Base-by-base conservation (phyloP, 441 rosid species). In the Cnidoscolus chayamansa region DNA sequence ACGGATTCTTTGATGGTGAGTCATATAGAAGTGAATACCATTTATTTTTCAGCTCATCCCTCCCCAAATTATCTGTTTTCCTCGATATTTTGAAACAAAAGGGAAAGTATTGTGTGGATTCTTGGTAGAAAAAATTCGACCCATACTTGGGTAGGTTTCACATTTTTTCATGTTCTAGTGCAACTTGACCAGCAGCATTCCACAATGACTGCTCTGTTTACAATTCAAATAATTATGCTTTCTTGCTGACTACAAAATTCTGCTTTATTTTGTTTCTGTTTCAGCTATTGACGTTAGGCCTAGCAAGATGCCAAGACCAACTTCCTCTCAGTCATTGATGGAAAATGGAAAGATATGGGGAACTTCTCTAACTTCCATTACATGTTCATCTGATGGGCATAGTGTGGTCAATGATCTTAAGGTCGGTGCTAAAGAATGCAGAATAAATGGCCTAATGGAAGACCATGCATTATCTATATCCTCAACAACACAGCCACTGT, bases 1-100 rank as follows among this genome's bases (percentile, higher is more conserved):
- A 89, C 73, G 90, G 92, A 64, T 74, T 73, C 55, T 65, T 81
- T 66, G 80, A 68, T 79, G 94, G 94, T 89, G 83, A 89, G 94
- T 86, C 78, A 61, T 67, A 35, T 72, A 64, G 65, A 6, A 48
- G 65, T 68, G 72, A 58, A 63, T 20, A 50, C 43, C 60, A 56
- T 68, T 68, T 70, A 31, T 61, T 31, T 63, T 35, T 31, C 63
- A 56, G n/a, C 54, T 11, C 40, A 6, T 35, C 30, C 56, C 17
- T 25, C 9, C 35, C 54, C 64, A 7, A 5, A 5, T 40, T 40
- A 3, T 6, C 45, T 40, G 7, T 3, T 40, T 40, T 40, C 45
- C 45, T 40, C 45, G 7, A 40, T 19, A 15, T 53, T 53, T 53
- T 37, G 40, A 50, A 10, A 13, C 25, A 6, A 35, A 7, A n/a